These are phyloP conservation scores for Leccinum solheimii DNA, from an alignment of 1,284 basidiomycete species.

Conservation along the genomic window DNA sequence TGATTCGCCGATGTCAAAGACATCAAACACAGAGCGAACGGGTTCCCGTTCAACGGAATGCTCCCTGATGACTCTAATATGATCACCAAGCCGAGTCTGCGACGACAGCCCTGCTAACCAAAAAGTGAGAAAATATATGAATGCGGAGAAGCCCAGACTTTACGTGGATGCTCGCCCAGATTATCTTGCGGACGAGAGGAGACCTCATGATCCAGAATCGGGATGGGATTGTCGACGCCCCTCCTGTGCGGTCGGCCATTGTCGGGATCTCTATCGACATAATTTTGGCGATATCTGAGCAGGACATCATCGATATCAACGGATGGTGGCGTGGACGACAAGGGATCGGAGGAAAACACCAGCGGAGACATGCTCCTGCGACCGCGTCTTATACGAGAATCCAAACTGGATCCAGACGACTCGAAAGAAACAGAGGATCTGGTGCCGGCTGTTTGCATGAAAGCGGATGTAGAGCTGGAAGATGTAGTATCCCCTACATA, in stretches of 20 bases:
- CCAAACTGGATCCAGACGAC: conserved; percentile 4
- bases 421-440: conserved; percentile 16
- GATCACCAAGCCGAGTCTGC: conserved; percentile 13
- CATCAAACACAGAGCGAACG: conserved; percentile 31
- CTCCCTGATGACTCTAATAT: conserved; percentile 23
- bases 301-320: conserved; percentile 18
- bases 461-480: conserved; percentile 12
- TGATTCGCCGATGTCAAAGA: conserved; percentile 26
- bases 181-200: conserved; percentile 11
- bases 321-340: conserved; percentile 12
- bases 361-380: conserved; percentile 32
- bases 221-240: conserved; percentile 4
- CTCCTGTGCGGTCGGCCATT: conserved; percentile 10
- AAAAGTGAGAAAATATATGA: conserved; percentile 3
- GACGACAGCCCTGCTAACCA: conserved; percentile 1
- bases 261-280: conserved; percentile 2
- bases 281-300: conserved; percentile 16
- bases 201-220: conserved; percentile 3
- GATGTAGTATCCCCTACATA: conserved; percentile 14
- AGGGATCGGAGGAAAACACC: conserved; percentile 20
- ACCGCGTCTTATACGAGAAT: conserved; percentile 18
- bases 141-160: neutral
- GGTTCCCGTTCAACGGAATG: conserved; percentile 24
- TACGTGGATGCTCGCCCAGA: conserved; percentile 15
- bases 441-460: conserved; percentile 21